Evolutionary conservation across 2,329 filamentous ascomycete species (phyloP), one percentile per base, ranked within the genome.

Genomic region (Pestalotiopsis sp.): DNA sequence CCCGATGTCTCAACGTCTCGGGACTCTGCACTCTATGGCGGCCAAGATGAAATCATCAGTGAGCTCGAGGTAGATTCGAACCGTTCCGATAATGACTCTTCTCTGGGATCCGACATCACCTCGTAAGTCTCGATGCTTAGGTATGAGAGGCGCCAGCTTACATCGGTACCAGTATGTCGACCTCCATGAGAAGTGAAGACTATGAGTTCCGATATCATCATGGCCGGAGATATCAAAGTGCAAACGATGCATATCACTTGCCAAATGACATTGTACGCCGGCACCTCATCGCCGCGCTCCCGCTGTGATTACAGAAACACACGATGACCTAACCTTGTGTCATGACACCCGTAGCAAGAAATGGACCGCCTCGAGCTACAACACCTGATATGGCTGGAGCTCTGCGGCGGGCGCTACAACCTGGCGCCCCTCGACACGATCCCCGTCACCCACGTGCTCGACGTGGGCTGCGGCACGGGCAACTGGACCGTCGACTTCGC

Each of bases 401-500:
- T 72, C 49, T 25, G 67, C 12, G 72, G 72, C 56, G 69, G 70
- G 23, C 69, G 71, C 7, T 58, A 70, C 38, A 52, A 70, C 52
- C 70, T 73, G n/a, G 72, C 72, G 38, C 72, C 72, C 11, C 39
- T 73, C 14, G 67, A 71, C 9, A 38, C 67, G 25, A 69, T 67
- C n/a, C 52, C 68, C 38, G 31, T 73, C 27, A 70, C 69, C 17
- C 69, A 70, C 52, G 69, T 63, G 17, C 69, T 70, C 20, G 69
- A 70, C 27, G 63, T 70, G 4, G 69, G 69, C 36, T 70, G 69
- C 58, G 69, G 69, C 7, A 70, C 69, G 39, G 69, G 66, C 66
- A 70, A 73, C 67, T 73, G 72, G 72, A 49, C 72, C 12, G 71
- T 73, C 45, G 72, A 73, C 60, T 73, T 73, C 45, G 72, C 72